These are phyloP conservation scores for Paulinella micropora DNA, from an alignment of 78 protist genomes.

Conservation along the genomic window DNA sequence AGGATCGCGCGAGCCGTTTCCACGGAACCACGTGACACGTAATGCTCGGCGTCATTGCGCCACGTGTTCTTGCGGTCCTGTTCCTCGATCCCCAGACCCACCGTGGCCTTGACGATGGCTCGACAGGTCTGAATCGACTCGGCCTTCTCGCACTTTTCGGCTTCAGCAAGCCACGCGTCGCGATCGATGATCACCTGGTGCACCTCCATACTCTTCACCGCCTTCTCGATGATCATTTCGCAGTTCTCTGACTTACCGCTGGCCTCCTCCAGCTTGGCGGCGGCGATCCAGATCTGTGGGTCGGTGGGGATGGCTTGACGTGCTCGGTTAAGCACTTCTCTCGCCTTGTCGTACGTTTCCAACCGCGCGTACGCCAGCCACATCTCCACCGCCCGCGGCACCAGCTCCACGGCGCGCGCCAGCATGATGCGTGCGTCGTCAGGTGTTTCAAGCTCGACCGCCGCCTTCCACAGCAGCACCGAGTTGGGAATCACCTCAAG, in stretches of 20 bases:
- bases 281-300: slow-evolving; percentile 78
- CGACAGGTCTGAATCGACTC: slow-evolving; percentile 1
- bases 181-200: slow-evolving; percentile 41
- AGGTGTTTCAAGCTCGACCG: slow-evolving; percentile 65
- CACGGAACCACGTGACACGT: not conserved
- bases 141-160: slow-evolving; percentile 52
- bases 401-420: slow-evolving; percentile 73
- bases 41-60: slow-evolving; percentile 71
- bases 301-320: slow-evolving; percentile 51
- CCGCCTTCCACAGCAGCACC: slow-evolving; percentile 77
- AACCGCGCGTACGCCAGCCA: slow-evolving; percentile 91
- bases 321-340: slow-evolving; percentile 68
- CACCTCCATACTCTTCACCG: slow-evolving; percentile 4
- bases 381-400: slow-evolving; percentile 58
- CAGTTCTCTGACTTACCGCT: slow-evolving; percentile 35
- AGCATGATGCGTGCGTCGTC: slow-evolving; percentile 70
- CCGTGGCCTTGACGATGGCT: slow-evolving; percentile 39
- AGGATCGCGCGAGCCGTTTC: slow-evolving; percentile 61
- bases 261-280: slow-evolving; percentile 83
- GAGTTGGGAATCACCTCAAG: slow-evolving; percentile 43
- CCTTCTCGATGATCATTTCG: slow-evolving; percentile 32
- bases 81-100: slow-evolving; percentile 65
- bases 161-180: slow-evolving; percentile 64
- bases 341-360: slow-evolving; percentile 66
- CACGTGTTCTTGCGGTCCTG: slow-evolving; percentile 68